phyloP scores from a whole-genome alignment of 2,329 filamentous ascomycete genomes.

The Cladophialophora psammophila region DNA sequence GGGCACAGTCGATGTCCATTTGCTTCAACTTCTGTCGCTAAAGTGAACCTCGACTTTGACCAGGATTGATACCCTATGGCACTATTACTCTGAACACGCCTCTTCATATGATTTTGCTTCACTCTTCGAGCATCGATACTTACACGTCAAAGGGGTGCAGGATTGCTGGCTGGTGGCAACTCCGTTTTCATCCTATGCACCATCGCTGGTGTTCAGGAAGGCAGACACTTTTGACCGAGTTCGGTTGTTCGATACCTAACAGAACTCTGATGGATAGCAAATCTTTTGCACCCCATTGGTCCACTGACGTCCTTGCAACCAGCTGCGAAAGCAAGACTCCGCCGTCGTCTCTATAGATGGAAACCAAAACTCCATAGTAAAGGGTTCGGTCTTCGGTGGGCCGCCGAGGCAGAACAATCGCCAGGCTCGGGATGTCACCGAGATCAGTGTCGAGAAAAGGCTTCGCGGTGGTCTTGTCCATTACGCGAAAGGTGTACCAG shows the following conservation, averaged over 20 bases:
- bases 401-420: neutral
- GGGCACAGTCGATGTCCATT: no score
- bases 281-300: slow-evolving; percentile 5
- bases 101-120: no score
- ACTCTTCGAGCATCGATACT: no score
- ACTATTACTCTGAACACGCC: no score
- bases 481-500: slow-evolving; percentile 11
- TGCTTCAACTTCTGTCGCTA: no score
- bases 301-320: neutral
- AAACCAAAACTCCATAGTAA: slow-evolving; percentile 8
- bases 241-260: neutral
- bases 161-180: no score
- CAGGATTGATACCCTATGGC: no score
- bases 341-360: slow-evolving; percentile 1
- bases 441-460: neutral
- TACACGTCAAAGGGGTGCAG: no score
- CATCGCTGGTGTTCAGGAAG: slow-evolving; percentile 1
- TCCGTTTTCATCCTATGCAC: slow-evolving; percentile 5
- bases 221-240: neutral
- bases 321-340: slow-evolving; percentile 1
- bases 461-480: neutral
- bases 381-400: neutral
- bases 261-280: neutral
- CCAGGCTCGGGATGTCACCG: neutral
- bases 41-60: no score